These are phyloP conservation scores for Peniophora sp. DNA, from an alignment of 1,284 basidiomycete species.

Conservation along the genomic window DNA sequence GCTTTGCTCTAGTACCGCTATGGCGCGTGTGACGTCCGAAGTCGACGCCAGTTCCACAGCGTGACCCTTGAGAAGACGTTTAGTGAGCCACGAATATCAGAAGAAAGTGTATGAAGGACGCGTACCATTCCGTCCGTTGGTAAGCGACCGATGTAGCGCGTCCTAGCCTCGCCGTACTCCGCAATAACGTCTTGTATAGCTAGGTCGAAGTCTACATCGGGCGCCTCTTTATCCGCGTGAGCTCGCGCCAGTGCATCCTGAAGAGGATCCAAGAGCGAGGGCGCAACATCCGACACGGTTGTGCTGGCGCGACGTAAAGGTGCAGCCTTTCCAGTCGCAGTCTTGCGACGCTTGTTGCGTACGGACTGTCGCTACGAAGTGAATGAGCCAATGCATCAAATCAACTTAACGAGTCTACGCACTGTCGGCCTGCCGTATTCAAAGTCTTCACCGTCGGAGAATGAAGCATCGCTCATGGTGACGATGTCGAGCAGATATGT, in stretches of 20 bases:
- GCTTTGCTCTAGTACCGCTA: constrained; percentile 6
- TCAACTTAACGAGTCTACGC: too few species aligned
- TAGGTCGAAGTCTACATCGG: constrained; percentile 16
- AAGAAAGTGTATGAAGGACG: not conserved
- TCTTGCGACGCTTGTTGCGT: too few species aligned
- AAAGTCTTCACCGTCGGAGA: too few species aligned
- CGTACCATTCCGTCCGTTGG: constrained; percentile 13
- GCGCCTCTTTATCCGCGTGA: constrained; percentile 9
- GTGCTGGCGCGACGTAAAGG: too few species aligned
- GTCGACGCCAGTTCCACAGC: constrained; percentile 10
- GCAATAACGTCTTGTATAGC: constrained; percentile 14
- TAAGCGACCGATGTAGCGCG: constrained; percentile 8
- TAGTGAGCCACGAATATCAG: not conserved
- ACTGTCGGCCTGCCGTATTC: too few species aligned
- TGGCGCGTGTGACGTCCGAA: constrained; percentile 3
- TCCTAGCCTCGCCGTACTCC: constrained; percentile 13
- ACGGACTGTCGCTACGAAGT: too few species aligned
- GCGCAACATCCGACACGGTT: too few species aligned
- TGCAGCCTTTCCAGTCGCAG: too few species aligned
- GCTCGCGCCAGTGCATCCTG: constrained; percentile 8
- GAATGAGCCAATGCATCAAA: too few species aligned
- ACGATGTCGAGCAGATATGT: too few species aligned
- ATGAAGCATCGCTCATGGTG: too few species aligned
- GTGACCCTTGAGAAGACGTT: constrained; percentile 7
- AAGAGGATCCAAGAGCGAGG: constrained; percentile 11